Evolutionary conservation across 2,329 filamentous ascomycete species (phyloP), one percentile per base, ranked within the genome.

Genomic region (Hymenoscyphus repandus): DNA sequence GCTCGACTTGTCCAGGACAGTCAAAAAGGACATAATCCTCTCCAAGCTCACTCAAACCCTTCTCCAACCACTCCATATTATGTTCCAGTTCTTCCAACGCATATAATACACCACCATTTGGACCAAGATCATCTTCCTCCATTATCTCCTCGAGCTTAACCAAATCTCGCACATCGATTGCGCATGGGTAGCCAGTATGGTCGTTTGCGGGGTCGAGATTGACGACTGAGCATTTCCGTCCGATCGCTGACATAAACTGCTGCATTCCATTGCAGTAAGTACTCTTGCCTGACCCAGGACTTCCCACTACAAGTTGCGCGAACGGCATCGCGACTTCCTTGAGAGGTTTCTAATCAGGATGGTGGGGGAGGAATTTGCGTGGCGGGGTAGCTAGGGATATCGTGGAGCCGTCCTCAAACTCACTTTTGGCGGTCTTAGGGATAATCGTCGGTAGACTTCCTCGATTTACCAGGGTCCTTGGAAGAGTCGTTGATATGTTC

Each of bases 211-310:
- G 93, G 71, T 99, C 93, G 58, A 99, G 85, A 68, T 99, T 99
- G 52, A 96, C 89, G 34, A 97, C 84, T 13, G 90, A 95, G 74
- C 90, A 96, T 69, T 95, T 91, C 50, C 93, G 86, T 54, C 91
- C 90, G 67, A 99, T 96, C 57, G 93, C 92, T 58, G 86, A 86
- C 78, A 97, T 86, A 73, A 99, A 99, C 72, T 99, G 93, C 66
- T 96, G 89, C 88, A 99, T 82, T 85, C 93, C 93, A 82, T 97
- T 90, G 75, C 92, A 97, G 69, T 96, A 96, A 6, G 93, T 99
- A 58, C 90, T 96, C 74, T 99, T 99, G 54, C 93, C 93, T 30
- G 90, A 84, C 63, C 93, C 93, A 6, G 93, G 93, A 59, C 91
- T 92, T n/a, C 93, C 93, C 62, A 96, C 83, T 34, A 96, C 83